Evolutionary conservation across 1,284 basidiomycete species (phyloP).

Genomic region (Cutaneotrichosporon cutaneum): DNA sequence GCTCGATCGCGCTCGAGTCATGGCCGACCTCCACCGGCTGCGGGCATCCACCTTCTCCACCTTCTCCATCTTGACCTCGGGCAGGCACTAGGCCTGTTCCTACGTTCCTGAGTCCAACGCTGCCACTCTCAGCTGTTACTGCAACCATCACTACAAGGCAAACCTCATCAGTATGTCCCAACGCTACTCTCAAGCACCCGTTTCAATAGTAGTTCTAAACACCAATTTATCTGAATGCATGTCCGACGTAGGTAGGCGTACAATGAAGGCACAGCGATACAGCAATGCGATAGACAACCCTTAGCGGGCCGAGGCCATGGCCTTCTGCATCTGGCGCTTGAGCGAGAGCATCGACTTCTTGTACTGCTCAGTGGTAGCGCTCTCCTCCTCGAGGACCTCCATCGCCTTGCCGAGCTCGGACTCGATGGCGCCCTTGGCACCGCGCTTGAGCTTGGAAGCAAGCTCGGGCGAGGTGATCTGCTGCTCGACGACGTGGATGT

Average conservation of each 20-base stretch:
- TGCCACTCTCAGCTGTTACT: too few species aligned
- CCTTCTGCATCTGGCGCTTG: constrained; percentile 92
- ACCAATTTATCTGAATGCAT: constrained; percentile 9
- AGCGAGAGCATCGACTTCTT: constrained; percentile 88
- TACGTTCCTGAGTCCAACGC: too few species aligned
- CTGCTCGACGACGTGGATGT: constrained; percentile 90
- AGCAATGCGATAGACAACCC: constrained; percentile 1
- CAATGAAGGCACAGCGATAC: constrained; percentile 6
- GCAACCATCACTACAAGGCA: too few species aligned
- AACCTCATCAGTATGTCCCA: not conserved
- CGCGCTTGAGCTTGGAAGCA: constrained; percentile 94
- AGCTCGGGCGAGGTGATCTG: constrained; percentile 88
- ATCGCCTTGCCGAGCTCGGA: constrained; percentile 92
- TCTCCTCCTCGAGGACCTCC: constrained; percentile 95
- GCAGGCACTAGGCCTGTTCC: too few species aligned
- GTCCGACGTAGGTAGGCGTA: constrained; percentile 4
- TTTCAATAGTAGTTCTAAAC: not conserved
- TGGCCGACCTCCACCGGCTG: too few species aligned
- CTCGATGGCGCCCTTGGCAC: constrained; percentile 88
- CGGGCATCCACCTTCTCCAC: too few species aligned
- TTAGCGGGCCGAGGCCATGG: constrained; percentile 15
- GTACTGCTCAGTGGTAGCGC: constrained; percentile 84
- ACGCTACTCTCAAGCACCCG: too few species aligned
- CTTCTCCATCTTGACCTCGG: too few species aligned
- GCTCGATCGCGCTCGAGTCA: too few species aligned